These are phyloP conservation scores for Flaveria brownii DNA, from an alignment of 129 eudicot genomes.

Conservation along the genomic window DNA sequence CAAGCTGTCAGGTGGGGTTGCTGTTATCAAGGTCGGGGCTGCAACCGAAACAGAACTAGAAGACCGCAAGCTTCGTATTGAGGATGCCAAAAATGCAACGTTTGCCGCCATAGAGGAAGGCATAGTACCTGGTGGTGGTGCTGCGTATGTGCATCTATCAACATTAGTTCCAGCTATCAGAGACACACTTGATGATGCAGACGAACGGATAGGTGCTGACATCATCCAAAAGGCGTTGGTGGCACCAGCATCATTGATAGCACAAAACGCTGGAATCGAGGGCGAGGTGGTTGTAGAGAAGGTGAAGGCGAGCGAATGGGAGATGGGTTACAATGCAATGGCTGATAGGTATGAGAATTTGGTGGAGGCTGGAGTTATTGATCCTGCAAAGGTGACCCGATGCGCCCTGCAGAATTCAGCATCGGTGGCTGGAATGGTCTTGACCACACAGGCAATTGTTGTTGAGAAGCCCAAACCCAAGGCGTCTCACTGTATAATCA, in stretches of 20 bases:
- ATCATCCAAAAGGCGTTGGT: constrained; percentile 93
- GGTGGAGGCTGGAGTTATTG: constrained; percentile 83
- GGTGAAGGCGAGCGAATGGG: constrained; percentile 78
- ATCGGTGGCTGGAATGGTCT: constrained; percentile 97
- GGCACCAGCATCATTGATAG: constrained; percentile 85
- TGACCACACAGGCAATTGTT: constrained; percentile 93
- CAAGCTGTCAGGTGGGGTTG: constrained; percentile 90
- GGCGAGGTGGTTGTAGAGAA: constrained; percentile 98
- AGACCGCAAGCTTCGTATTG: constrained; percentile 89
- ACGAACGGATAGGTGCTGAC: constrained; percentile 90
- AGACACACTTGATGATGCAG: constrained; percentile 75
- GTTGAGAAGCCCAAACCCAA: constrained; percentile 87
- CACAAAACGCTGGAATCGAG: constrained; percentile 87
- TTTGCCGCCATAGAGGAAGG: constrained; percentile 99
- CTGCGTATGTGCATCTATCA: constrained; percentile 84
- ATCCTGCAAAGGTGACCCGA: constrained; percentile 93
- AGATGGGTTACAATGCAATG: constrained; percentile 94
- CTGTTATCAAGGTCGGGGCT: constrained; percentile 95
- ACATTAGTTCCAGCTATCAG: constrained; percentile 76
- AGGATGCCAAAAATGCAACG: constrained; percentile 97
- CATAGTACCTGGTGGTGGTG: constrained; percentile 98
- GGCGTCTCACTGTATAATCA: constrained; percentile 44
- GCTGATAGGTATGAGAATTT: constrained; percentile 74
- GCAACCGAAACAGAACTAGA: constrained; percentile 97
- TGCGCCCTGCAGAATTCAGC: constrained; percentile 93